phyloP scores from a whole-genome alignment of 1,284 basidiomycete species.

The Lentinula novae-zelandiae region DNA sequence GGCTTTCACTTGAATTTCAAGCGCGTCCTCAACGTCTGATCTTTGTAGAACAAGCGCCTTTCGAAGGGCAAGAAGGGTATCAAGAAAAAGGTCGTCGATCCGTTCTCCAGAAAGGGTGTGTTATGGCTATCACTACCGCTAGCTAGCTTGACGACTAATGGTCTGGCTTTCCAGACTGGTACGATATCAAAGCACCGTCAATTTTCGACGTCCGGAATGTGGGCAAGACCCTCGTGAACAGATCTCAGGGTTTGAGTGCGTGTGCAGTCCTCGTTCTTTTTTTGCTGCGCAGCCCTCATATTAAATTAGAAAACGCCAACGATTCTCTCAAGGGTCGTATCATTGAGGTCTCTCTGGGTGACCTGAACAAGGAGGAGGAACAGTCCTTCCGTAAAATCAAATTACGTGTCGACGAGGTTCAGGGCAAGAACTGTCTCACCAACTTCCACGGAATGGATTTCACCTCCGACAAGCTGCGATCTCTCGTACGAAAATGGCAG shows the following conservation, averaged over 20 bases:
- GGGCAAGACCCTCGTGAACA: conserved; percentile 98
- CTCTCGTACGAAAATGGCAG: conserved; percentile 99
- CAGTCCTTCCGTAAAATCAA: conserved; percentile 99
- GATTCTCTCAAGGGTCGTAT: conserved; percentile 98
- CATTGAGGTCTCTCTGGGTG: conserved; percentile 94
- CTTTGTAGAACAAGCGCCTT: conserved; percentile 89
- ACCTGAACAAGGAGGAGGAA: conserved; percentile 99
- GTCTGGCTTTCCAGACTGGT: conserved; percentile 77
- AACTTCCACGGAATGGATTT: conserved; percentile 99
- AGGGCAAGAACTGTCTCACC: conserved; percentile 99
- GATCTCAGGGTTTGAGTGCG: conserved; percentile 96
- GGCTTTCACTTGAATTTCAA: neutral
- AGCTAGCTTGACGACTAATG: neutral
- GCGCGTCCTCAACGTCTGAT: conserved; percentile 4
- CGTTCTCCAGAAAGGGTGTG: conserved; percentile 97
- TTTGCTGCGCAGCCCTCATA: neutral
- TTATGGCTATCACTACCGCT: conserved; percentile 5
- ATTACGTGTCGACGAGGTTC: conserved; percentile 95
- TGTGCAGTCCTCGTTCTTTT: conserved; percentile 20
- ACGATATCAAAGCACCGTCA: conserved; percentile 98
- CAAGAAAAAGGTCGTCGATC: conserved; percentile 99
- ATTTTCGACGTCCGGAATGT: conserved; percentile 97
- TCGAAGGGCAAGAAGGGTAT: conserved; percentile 99
- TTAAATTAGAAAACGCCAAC: conserved; percentile 86
- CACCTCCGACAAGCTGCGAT: conserved; percentile 99